Base-by-base conservation (phyloP, 2,329 filamentous ascomycete species). In the Pestalotiopsis sp. region DNA sequence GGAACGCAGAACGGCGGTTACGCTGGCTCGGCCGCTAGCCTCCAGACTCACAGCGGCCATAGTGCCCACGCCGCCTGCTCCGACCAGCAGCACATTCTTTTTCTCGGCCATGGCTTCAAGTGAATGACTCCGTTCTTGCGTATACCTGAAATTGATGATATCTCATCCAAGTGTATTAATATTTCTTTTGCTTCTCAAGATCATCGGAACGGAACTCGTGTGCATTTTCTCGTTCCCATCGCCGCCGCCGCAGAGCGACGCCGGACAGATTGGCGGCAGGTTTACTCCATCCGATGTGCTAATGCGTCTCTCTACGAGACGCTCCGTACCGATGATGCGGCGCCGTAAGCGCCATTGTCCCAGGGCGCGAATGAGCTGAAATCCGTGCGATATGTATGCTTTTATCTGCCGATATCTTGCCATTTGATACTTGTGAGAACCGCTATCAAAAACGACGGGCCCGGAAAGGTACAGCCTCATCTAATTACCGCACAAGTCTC, bases 31-130 rank as follows among this genome's bases (percentile, higher is more conserved):
- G 6, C 81, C 81, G 5, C 85, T 84, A 6, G 77, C 73, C 73
- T 89, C 83, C 20, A 90, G 79, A 26, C 83, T 84, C 55, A 86
- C 82, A 4, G 85, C 85, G 4, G 84, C 38, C 72, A 89, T 86
- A 0, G 86, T 83, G 30, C 87, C 87, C 1, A 89, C 83, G 5
- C 85, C 85, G 10, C 88, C 88, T 9, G 80, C 80, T n/a, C 88
- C 87, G 14, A 89, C 76, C 4, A 89, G 73, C 4, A 89, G 80
- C 3, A 89, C 79, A 30, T 77, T 80, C 3, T 77, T 68, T 68
- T 81, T 82, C 22, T 9, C 14, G 13, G 69, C 66, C 24, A 52
- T 52, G 14, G 44, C 20, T 52, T 35, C 30, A 35, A 35, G 30
- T 10, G 30, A 35, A 35, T 35, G 30, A 35, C 2, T 35, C 30